Percentiles rank a stretch among this genome's conserved stretches.
Evolutionary conservation across 257 asterid genomes (phyloP).

Genomic region (Striga asiatica): DNA sequence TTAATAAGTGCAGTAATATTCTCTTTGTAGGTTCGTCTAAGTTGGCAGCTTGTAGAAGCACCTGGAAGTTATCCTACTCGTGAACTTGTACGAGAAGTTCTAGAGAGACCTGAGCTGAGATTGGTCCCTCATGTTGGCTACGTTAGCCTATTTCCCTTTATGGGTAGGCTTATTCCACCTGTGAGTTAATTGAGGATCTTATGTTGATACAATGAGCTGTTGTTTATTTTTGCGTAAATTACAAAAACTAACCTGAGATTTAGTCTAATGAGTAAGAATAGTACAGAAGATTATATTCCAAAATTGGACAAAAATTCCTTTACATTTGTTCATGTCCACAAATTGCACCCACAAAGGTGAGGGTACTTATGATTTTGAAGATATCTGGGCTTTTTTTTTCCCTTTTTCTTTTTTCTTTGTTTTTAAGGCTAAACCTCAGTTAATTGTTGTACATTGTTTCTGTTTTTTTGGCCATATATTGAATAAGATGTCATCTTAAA

Average conservation of each 20-base stretch:
- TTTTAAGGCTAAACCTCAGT: background rate
- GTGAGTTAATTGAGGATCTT: conserved; percentile 44
- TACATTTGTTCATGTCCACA: background rate
- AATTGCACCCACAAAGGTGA: background rate
- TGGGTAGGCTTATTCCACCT: conserved; percentile 86
- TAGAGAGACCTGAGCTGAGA: conserved; percentile 60
- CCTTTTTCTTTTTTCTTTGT: background rate
- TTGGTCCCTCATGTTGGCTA: conserved; percentile 95
- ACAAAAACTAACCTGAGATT: background rate
- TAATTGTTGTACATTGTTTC: background rate
- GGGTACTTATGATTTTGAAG: background rate
- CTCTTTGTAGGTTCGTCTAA: conserved; percentile 56
- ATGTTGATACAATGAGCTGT: conserved; percentile 1
- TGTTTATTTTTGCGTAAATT: background rate
- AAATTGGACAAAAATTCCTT: background rate
- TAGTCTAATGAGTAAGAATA: background rate
- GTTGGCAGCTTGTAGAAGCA: conserved; percentile 53
- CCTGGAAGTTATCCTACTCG: conserved; percentile 50
- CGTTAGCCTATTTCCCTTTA: conserved; percentile 91
- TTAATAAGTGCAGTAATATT: conserved; percentile 11
- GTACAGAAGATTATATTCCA: background rate
- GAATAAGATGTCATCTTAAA: background rate
- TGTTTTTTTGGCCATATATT: background rate
- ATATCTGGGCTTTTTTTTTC: background rate
- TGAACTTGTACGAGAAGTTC: conserved; percentile 65